phyloP scores from a whole-genome alignment of 2,329 filamentous ascomycete genomes.

The Triangularia verruculosa region DNA sequence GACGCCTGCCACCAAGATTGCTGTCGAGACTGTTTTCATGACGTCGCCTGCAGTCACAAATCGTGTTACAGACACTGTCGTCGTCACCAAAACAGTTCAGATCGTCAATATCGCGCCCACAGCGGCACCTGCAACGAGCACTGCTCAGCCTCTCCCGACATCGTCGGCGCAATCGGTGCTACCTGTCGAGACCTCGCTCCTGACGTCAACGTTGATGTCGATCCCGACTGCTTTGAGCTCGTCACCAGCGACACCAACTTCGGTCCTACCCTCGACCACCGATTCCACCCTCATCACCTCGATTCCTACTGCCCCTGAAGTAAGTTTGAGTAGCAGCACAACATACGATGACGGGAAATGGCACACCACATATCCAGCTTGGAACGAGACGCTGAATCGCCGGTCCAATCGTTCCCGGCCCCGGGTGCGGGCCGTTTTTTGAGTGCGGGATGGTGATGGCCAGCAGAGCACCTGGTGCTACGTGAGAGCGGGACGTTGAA shows the following conservation, averaged over 20 bases:
- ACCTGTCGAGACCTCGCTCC: conserved; percentile 7
- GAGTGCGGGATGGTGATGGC: conserved; percentile 1
- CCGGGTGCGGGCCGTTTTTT: background rate
- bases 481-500: background rate
- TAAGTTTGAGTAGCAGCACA: conserved; percentile 19
- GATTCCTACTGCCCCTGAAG: conserved; percentile 15
- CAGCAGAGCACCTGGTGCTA: background rate
- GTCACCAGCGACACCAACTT: conserved; percentile 5
- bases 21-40: conserved; percentile 29
- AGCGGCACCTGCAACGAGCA: conserved; percentile 10
- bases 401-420: conserved; percentile 20
- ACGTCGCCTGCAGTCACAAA: conserved; percentile 31
- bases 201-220: conserved; percentile 10
- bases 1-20: conserved; percentile 31
- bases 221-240: conserved; percentile 16
- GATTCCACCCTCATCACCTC: conserved; percentile 22
- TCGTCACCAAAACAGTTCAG: conserved; percentile 33
- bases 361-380: conserved; percentile 45
- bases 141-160: conserved; percentile 3
- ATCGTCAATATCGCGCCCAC: conserved; percentile 30
- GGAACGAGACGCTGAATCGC: conserved; percentile 39
- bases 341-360: conserved; percentile 44
- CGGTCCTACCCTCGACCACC: conserved; percentile 12
- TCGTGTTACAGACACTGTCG: conserved; percentile 32
- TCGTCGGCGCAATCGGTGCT: background rate